Evolutionary conservation across 2,329 filamentous ascomycete genomes (phyloP), one percentile per base, ranked within the genome.

Genomic region (Neofusicoccum umdonicola): DNA sequence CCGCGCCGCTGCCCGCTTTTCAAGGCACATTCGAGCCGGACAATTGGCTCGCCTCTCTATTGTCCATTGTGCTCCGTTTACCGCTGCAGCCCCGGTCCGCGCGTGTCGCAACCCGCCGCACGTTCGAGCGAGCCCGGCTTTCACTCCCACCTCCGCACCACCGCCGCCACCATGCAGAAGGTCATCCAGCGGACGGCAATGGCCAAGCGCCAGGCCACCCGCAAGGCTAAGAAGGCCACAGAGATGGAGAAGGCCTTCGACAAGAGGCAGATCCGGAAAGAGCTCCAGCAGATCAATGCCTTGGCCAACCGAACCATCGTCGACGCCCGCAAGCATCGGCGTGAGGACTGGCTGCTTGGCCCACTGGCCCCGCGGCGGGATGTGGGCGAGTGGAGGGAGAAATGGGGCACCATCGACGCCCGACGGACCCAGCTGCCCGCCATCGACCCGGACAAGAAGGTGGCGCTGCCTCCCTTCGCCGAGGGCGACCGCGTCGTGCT

Each of bases 401-500:
- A 78, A 31, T 90, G 88, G 72, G 92, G 88, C 67, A 83, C 85
- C 35, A 71, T 89, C 47, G 72, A 75, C 41, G 67, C 74, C 9
- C 37, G 65, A 48, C 67, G 68, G 15, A 7, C 72, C 51, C 67
- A 69, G 61, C 74, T 71, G 66, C 71, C 82, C 35, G 71, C 78
- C 27, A 73, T 82, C 51, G 22, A 60, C 37, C 76, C 79, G 19
- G 72, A 78, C 64, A 67, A 67, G 67, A 75, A 64, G 69, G 73
- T 67, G 66, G 73, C 69, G 64, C 50, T 66, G 67, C 44, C 66
- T 34, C 73, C 73, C 15, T 75, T 83, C 34, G 71, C 74, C 69
- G 74, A 77, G 69, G 88, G 88, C 6, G 95, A 98, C 78, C 86
- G 95, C 66, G 93, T 97, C 37, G 91, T 94, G 62, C 80, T 98